Evolutionary conservation across 192 early-diverging fungal species (phyloP), one percentile per base, ranked within the genome.

Genomic region (Coemansia sp.): DNA sequence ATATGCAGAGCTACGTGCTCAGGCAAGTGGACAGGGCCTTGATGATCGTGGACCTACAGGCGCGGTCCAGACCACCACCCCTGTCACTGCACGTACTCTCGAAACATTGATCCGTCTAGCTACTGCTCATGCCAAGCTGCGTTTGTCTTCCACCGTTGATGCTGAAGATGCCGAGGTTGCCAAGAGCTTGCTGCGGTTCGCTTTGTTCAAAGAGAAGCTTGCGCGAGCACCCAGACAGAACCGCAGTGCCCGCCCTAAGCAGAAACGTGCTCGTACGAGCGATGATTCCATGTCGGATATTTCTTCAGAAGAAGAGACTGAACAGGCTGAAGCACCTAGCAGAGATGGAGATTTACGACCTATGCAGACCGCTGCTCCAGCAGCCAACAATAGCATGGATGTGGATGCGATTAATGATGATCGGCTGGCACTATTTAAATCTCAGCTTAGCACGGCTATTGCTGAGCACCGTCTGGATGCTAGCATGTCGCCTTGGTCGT

Each of bases 21-120:
- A 89, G 54, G 83, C 86, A 14, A 83, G 87, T 53, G 63, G 68
- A 23, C 59, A 70, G 68, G 46, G 47, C 0, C 19, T 61, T n/a
- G 66, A 57, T n/a, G 66, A 57, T 14, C 55, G 44, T 26, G 60
- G 56, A 31, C 78, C 86, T 12, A 80, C 86, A 15, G 83, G 84
- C 8, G 78, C 85, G 19, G 87, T 86, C 58, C 82, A 91, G 72
- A 87, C 91, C 79, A 96, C 94, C 1, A 82, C 93, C 30, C 96
- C 96, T n/a, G 84, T 97, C 55, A 99, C 96, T 10, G 87, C 94
- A n/a, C 92, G 96, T 84, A 96, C 96, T 14, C 80, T 99, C 15
- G 96, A 99, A 73, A 97, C 96, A 3, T 80, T 99, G 36, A 96
- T 99, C 65, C 92, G 96, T 78, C 73, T 99, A 53, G 86, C 94